Evolutionary conservation across 495 filamentous ascomycete species (phyloP), one percentile per base, ranked within the genome.

Genomic region (Neurospora sp.): DNA sequence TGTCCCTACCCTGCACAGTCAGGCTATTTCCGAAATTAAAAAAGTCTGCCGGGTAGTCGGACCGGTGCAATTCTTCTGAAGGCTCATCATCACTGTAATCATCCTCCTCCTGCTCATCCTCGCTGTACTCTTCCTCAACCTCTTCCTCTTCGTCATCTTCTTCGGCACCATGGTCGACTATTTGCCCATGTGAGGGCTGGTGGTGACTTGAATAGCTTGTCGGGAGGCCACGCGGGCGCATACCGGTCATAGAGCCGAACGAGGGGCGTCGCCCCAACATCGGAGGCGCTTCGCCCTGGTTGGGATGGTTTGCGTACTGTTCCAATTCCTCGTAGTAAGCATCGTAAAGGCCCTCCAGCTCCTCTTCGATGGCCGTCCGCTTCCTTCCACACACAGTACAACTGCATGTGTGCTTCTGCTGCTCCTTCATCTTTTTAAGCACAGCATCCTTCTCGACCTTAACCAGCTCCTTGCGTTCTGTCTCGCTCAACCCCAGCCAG

Each of bases 361-460:
- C 96, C 81, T 99, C 96, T 81, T 99, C 96, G 77, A 99, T 99
- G 10, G 96, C 96, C 9, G 92, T 97, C 66, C 96, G 89, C 82
- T 98, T 99, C 75, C 96, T 89, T 69, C 96, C 96, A 84, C 96
- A 99, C 46, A 98, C 94, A 7, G 93, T 97, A 78, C 96, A 99
- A 78, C 94, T 97, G 83, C 96, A 99, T 4, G 96, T 98, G 79
- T 98, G 96, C 82, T 98, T 98, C 81, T 99, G 96, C 82, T 99
- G 96, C 81, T 99, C 96, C 84, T 99, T 99, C 96, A 99, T 99
- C 84, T 99, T 99, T 76, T 92, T 92, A 70, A 99, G 82, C 1
- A 99, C 96, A 7, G 96, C 96, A 83, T 98, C 94, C 80, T 99
- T 99, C 83, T 99, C 96, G 12, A 99, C 94, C 81, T 97, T 97